Base-by-base conservation (phyloP, 345 rosid genomes). In the Sonneratia caseolaris region DNA sequence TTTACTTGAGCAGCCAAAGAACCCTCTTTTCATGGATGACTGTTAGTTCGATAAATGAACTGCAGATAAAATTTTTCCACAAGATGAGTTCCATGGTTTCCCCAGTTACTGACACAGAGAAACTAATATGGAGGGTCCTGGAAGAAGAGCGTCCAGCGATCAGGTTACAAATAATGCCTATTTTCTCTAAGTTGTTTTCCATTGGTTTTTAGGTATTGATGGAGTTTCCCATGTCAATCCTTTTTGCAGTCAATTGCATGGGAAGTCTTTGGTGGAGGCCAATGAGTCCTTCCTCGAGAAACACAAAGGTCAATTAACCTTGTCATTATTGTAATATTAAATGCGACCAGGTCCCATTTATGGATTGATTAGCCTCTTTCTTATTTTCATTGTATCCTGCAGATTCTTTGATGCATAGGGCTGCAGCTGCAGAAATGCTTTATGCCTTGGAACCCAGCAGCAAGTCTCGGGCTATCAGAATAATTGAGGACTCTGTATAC, bases 381-480 rank as follows among this genome's bases (percentile, higher is more conserved):
- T 71, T 62, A 47, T 32, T 32, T 42, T 49, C 57, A 67, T 57
- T 64, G 1, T 76, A 12, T 73, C 27, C 61, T 47, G 76, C 88
- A 93, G 98, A 80, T 83, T 93, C 97, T 48, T 86, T 93, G 86
- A 84, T 87, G 91, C 98, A 93, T 82, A 93, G 93, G 79, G 93
- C 90, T 49, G 98, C 98, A 57, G 93, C 80, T 69, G 96, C 98
- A 22, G 98, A 93, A 86, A 91, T 91, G 93, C 69, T 91, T 61
- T 76, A 64, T 76, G 74, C 86, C 66, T 84, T 93, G 75, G 93
- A 91, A 76, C 86, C 93, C 51, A 81, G 72, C 79, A 89, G 84
- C 80, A 86, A 87, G 82, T 68, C 79, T 6, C 92, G 88, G 76
- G 97, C 98, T 76, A 64, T 86, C 79, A 85, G 82, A 72, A 79